A percentile compares a stretch with the other conserved stretches of the same genome.
These are phyloP conservation scores for Nicotiana paniculata DNA, from an alignment of 257 asterid species.

Conservation along the genomic window DNA sequence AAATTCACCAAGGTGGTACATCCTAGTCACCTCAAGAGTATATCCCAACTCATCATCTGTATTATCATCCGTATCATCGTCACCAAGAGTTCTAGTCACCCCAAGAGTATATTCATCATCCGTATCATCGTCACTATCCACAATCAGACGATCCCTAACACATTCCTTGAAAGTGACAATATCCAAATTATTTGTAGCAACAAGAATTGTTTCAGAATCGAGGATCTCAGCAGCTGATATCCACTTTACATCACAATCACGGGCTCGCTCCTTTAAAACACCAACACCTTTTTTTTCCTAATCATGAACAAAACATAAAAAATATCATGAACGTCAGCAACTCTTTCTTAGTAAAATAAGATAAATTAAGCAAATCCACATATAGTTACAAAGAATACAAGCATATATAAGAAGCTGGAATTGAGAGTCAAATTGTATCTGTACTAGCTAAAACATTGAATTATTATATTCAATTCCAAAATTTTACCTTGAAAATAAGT, in stretches of 20 bases:
- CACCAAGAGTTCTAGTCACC: constrained; percentile 17
- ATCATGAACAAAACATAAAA: background rate
- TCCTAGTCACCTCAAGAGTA: constrained; percentile 79
- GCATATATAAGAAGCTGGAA: too few relatives aligned
- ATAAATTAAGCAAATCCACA: background rate
- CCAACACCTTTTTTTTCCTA: constrained; percentile 91
- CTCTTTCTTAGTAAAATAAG: too few relatives aligned
- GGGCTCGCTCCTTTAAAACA: constrained; percentile 79
- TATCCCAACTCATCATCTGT: constrained; percentile 32
- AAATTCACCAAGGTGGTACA: constrained; percentile 88
- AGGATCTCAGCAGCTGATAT: constrained; percentile 95
- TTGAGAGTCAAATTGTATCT: too few relatives aligned
- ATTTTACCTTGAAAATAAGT: constrained; percentile 71
- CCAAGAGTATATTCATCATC: too few relatives aligned
- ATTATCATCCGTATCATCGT: constrained; percentile 82
- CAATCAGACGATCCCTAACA: too few relatives aligned
- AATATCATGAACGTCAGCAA: too few relatives aligned
- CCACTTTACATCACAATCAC: constrained; percentile 88
- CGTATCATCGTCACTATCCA: too few relatives aligned
- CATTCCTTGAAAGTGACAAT: too few relatives aligned
- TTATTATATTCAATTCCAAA: too few relatives aligned
- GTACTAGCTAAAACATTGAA: too few relatives aligned
- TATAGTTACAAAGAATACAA: background rate
- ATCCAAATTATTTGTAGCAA: constrained; percentile 65
- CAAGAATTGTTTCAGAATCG: constrained; percentile 76